Percentiles rank a stretch among this genome's conserved stretches.
Conservation (phyloP, 768 basidiomycete species). For the Filobasidium floriforme region DNA sequence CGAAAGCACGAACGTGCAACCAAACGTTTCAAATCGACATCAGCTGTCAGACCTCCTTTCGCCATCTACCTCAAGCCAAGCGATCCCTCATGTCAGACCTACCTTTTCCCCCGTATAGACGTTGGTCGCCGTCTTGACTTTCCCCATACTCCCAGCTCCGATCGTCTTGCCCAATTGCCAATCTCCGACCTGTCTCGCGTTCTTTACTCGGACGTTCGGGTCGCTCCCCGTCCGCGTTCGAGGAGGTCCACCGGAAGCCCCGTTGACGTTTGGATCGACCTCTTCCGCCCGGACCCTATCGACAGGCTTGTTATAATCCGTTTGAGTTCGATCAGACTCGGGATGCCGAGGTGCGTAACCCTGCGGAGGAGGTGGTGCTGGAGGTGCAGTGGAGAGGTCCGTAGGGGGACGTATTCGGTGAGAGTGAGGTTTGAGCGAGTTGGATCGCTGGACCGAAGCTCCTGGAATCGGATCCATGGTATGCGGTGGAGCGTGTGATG, state of each 20-base stretch:
- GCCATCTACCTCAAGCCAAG: slow-evolving; percentile 1
- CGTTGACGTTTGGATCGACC: background rate
- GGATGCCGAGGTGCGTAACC: background rate
- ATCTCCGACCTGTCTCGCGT: slow-evolving; percentile 65
- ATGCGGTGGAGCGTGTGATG: background rate
- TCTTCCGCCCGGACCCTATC: background rate
- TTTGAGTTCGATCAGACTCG: background rate
- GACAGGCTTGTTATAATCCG: background rate
- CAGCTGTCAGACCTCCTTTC: background rate
- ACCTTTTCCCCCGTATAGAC: slow-evolving; percentile 88
- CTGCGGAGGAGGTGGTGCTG: background rate
- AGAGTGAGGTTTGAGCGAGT: slow-evolving; percentile 5
- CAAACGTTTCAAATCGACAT: background rate
- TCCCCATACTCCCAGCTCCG: slow-evolving; percentile 97
- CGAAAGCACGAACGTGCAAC: slow-evolving; percentile 6
- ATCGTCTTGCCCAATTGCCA: slow-evolving; percentile 95
- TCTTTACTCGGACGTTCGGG: slow-evolving; percentile 2
- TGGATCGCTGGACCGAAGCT: slow-evolving; percentile 1
- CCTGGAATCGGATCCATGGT: background rate
- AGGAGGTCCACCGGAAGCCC: background rate
- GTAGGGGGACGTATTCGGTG: background rate
- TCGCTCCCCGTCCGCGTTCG: background rate
- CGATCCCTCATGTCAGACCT: background rate
- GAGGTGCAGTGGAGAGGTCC: background rate
- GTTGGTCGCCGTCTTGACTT: slow-evolving; percentile 92